Conservation (phyloP, 2,329 filamentous ascomycete species). For the Colletotrichum tabaci region DNA sequence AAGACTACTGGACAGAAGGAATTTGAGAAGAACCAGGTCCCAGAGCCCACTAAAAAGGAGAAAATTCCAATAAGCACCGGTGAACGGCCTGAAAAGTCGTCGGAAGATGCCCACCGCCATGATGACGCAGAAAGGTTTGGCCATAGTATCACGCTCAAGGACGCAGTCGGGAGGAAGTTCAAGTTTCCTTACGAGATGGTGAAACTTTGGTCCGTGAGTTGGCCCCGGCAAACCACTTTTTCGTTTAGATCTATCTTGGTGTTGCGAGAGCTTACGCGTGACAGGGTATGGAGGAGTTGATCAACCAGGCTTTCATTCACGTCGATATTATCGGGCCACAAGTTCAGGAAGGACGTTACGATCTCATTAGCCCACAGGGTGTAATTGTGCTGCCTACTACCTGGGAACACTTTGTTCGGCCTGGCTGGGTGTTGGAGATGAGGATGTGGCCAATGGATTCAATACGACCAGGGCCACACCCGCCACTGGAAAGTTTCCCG, state of each 20-base stretch:
- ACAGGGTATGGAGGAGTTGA: slow-evolving; percentile 85
- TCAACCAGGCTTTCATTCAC: slow-evolving; percentile 85
- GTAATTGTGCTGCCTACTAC: slow-evolving; percentile 86
- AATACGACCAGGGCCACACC: no score
- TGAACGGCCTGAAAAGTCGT: background rate
- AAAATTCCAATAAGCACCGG: background rate
- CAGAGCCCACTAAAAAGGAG: background rate
- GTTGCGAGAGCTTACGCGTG: no score
- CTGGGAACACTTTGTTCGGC: slow-evolving; percentile 81
- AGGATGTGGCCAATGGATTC: slow-evolving; percentile 72
- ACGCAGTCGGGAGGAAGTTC: slow-evolving; percentile 92
- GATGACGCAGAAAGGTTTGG: background rate
- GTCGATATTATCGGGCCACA: slow-evolving; percentile 84
- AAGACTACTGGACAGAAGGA: background rate
- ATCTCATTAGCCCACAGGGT: slow-evolving; percentile 82
- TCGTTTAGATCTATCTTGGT: no score
- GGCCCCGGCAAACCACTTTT: slow-evolving; percentile 53
- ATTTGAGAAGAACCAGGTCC: background rate
- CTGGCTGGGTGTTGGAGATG: slow-evolving; percentile 80
- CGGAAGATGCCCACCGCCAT: background rate
- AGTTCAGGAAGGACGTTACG: slow-evolving; percentile 83
- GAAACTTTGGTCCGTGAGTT: slow-evolving; percentile 74
- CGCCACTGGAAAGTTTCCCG: no score
- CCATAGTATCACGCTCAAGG: slow-evolving; percentile 82
- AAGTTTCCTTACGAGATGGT: slow-evolving; percentile 91